These are phyloP conservation scores for Colletotrichum endophyticum DNA, from an alignment of 2,329 filamentous ascomycete genomes.

Conservation along the genomic window DNA sequence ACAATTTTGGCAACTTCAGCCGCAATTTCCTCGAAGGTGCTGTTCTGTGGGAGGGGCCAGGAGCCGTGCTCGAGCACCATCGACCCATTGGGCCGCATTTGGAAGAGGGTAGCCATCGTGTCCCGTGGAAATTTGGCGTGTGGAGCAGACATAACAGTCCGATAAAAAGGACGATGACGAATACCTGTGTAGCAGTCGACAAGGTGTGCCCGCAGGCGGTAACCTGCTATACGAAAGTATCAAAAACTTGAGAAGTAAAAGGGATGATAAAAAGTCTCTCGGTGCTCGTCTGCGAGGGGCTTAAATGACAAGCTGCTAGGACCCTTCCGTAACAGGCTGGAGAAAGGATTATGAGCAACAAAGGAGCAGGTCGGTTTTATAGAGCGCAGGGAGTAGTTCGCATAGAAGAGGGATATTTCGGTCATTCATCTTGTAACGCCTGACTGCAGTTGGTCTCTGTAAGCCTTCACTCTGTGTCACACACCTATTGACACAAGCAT, in stretches of 20 bases:
- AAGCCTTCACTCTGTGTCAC: background rate
- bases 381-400: background rate
- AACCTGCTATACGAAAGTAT: no score
- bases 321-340: background rate
- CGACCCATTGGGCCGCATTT: background rate
- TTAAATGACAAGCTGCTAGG: background rate
- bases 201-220: no score
- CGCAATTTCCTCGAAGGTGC: background rate
- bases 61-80: background rate
- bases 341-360: background rate
- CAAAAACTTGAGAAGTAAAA: no score
- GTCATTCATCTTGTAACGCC: background rate
- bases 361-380: background rate
- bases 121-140: background rate
- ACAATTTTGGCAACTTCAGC: background rate
- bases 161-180: background rate
- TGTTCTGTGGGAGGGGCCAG: background rate
- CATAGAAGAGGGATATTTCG: background rate
- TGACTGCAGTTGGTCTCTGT: background rate
- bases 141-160: background rate
- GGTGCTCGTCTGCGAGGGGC: background rate
- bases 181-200: background rate
- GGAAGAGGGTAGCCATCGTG: background rate
- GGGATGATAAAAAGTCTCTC: no score
- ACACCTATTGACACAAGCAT: background rate